A percentile compares a stretch with the other conserved stretches of the same genome.
Evolutionary conservation across 768 basidiomycete genomes (phyloP).

Genomic region (Pleurotus cornucopiae): DNA sequence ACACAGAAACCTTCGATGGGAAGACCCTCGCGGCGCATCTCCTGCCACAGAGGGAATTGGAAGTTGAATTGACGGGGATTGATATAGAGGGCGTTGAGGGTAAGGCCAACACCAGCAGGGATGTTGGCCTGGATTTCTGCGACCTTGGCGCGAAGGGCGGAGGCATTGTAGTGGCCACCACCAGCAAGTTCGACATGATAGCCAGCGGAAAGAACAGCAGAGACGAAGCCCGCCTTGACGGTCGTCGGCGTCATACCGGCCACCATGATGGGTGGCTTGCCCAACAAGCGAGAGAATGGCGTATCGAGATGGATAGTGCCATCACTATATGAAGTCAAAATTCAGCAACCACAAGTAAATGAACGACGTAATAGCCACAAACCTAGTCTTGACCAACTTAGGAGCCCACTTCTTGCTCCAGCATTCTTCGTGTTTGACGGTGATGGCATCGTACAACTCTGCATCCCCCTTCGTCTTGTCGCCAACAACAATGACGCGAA

Average conservation of each 20-base stretch:
- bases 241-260: slow-evolving; percentile 99
- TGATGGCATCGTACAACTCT: slow-evolving; percentile 70
- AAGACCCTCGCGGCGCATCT: slow-evolving; percentile 92
- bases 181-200: slow-evolving; percentile 97
- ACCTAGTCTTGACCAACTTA: slow-evolving; percentile 85
- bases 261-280: slow-evolving; percentile 98
- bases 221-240: slow-evolving; percentile 92
- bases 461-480: slow-evolving; percentile 86
- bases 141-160: slow-evolving; percentile 85
- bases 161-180: slow-evolving; percentile 93
- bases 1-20: slow-evolving; percentile 99
- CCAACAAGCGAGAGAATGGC: slow-evolving; percentile 91
- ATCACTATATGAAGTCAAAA: slow-evolving; percentile 49
- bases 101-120: slow-evolving; percentile 86
- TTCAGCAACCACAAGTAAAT: slow-evolving; percentile 4
- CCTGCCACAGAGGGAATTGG: slow-evolving; percentile 97
- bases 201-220: slow-evolving; percentile 87
- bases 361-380: slow-evolving; percentile 17
- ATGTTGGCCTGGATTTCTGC: slow-evolving; percentile 87
- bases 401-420: slow-evolving; percentile 92
- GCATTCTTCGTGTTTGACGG: slow-evolving; percentile 75
- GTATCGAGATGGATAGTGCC: slow-evolving; percentile 92
- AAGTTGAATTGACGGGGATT: slow-evolving; percentile 96
- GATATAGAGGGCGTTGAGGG: slow-evolving; percentile 95
- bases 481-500: slow-evolving; percentile 87